Base-by-base conservation (phyloP, 305 asterid genomes). In the Solanum hybrid region DNA sequence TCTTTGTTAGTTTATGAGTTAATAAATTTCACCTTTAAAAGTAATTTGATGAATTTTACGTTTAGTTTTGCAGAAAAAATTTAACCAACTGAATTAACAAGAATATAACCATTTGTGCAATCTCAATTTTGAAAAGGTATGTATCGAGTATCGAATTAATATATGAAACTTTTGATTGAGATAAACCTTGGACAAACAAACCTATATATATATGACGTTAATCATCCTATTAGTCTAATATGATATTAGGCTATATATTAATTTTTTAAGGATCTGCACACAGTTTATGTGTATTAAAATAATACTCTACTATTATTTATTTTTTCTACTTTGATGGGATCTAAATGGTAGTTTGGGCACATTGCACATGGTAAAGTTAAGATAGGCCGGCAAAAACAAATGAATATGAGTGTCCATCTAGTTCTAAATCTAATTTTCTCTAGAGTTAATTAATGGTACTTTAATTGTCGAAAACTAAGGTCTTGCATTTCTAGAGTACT, bases 321-420 rank as follows among this genome's bases (percentile, higher is more conserved):
- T 24, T 81, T 8, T 27, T 9, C 2, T 29, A 27, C 76, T 51
- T 31, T 17, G 26, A 31, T 31, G 89, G 41, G 89, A 51, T 51
- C 39, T 76, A 33, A 27, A 6, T 14, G 41, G 14, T 76, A 5
- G 32, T 24, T 89, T 10, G 73, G 80, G 27, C 24, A 89, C 91
- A 89, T 70, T 20, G 45, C 91, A 89, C 87, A 89, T 85, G 89
- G 27, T 41, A 70, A 89, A 31, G 86, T 51, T 61, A 26, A 20
- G 31, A 51, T 12, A 84, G 0, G 88, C 75, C 27, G 41, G 88
- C 88, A 51, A 17, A 6, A 83, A 27, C 17, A 61, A 61, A 61
- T 61, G 72, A 61, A 61, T 61, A 61, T 83, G 31, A 72, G 34
- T 83, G 5, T 41, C 24, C 70, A 41, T 82, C 27, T 7, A 82